These are phyloP conservation scores for Colletotrichum nymphaeae DNA, from an alignment of 2,329 filamentous ascomycete species.

Conservation along the genomic window DNA sequence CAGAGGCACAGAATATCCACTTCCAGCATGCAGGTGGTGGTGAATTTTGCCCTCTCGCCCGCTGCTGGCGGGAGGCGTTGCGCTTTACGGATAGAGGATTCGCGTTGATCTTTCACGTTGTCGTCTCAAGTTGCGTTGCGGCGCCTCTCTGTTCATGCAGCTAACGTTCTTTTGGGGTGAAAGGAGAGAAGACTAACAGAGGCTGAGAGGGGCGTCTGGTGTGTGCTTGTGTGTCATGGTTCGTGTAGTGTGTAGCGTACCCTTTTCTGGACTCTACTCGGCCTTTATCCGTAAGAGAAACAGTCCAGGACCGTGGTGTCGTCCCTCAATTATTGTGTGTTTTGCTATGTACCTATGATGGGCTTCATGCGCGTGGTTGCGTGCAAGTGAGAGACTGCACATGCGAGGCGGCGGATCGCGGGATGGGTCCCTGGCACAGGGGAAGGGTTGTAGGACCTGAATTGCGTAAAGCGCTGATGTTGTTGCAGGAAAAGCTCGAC, in stretches of 20 bases:
- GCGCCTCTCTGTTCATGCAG: slow-evolving; percentile 28
- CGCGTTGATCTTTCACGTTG: slow-evolving; percentile 1
- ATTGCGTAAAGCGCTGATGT: slow-evolving; percentile 7
- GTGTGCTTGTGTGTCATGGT: neutral
- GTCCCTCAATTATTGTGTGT: neutral
- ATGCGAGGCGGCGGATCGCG: slow-evolving; percentile 20
- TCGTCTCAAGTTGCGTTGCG: slow-evolving; percentile 30
- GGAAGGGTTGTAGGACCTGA: neutral
- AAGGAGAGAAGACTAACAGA: neutral
- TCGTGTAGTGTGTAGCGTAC: neutral
- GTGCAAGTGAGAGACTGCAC: neutral
- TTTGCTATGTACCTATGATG: slow-evolving; percentile 13
- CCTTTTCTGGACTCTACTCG: slow-evolving; percentile 16
- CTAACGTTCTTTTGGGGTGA: slow-evolving; percentile 7
- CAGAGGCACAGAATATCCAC: slow-evolving; percentile 12
- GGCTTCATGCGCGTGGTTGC: slow-evolving; percentile 7
- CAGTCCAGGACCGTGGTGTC: neutral
- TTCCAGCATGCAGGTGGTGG: neutral
- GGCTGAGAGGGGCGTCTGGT: neutral
- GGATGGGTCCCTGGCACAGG: neutral
- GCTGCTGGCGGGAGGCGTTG: slow-evolving; percentile 14
- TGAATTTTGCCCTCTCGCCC: neutral
- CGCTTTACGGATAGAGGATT: too few species aligned
- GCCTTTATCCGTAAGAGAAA: slow-evolving; percentile 1
- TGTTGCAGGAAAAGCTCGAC: slow-evolving; percentile 9